Base-by-base conservation (phyloP, 371 early-diverging fungal species). In the Blakeslea trispora region DNA sequence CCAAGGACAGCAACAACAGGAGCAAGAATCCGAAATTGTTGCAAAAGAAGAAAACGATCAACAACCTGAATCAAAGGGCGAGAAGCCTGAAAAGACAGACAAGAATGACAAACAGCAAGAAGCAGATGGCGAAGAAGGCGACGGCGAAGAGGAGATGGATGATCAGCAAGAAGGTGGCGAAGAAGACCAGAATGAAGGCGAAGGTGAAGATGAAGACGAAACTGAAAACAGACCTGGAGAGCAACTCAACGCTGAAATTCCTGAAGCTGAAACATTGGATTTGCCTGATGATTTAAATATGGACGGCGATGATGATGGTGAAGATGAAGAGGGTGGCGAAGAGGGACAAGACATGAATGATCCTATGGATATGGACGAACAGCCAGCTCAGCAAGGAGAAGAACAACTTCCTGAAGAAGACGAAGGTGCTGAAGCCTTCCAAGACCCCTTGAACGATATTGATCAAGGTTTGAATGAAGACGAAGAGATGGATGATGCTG, bases 251-350 rank as follows among this genome's bases (percentile, higher is more conserved):
- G 74, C 79, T 43, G 84, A 84, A 35, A 79, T 82, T 21, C 81
- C 84, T 49, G 84, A 81, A 59, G 79, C 83, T 0, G 84, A 84
- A 37, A 85, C 79, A 18, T 65, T 84, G 31, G 84, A 86, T 10
- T 51, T 81, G 39, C 84, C 81, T 49, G 90, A 90, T 53, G 88
- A 86, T 61, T 45, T 87, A 55, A 81, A 86, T 23, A 76, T 89
- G 64, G 81, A 81, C 56, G 77, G 64, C 17, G 74, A 71, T 22
- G 75, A 70, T 14, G 70, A 73, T n/a, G 74, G 78, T 9, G 62
- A 78, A 24, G 69, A 68, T n/a, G 74, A 66, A 7, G 76, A 62
- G 2, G 62, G 66, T 23, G 72, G 74, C 3, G 66, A 74, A 42
- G 69, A 65, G 6, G 71, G 62, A 9, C 49, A 45, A 10, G 64